phyloP scores from a whole-genome alignment of 2,329 filamentous ascomycete species.

The Bisporella sp. region DNA sequence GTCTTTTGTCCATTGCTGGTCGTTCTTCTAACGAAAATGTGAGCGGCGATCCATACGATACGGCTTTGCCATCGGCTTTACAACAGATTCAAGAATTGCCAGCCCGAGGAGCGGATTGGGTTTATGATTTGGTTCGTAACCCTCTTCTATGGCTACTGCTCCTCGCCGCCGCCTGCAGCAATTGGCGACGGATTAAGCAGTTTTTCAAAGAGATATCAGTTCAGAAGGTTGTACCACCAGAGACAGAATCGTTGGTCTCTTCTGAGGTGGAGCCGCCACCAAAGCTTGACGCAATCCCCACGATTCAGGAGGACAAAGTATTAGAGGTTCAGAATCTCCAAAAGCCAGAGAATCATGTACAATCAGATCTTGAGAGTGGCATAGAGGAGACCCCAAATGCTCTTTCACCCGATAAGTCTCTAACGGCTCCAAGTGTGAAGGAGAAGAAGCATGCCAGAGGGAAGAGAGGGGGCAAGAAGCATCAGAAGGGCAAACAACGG shows the following conservation, averaged over 20 bases:
- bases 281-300: no score
- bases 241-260: no score
- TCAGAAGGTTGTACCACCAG: no score
- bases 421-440: conserved; percentile 34
- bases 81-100: conserved; percentile 45
- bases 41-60: conserved; percentile 28
- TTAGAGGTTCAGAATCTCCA: no score
- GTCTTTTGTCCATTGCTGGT: conserved; percentile 38
- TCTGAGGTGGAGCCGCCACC: no score
- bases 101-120: conserved; percentile 40
- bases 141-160: conserved; percentile 24
- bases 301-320: no score
- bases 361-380: no score
- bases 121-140: conserved; percentile 50
- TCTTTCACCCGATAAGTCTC: conserved; percentile 16
- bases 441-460: conserved; percentile 57
- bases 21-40: conserved; percentile 19
- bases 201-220: no score
- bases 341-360: no score
- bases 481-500: conserved; percentile 41
- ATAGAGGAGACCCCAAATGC: neutral
- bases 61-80: conserved; percentile 34
- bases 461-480: conserved; percentile 63
- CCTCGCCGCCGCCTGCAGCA: no score
- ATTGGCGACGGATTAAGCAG: no score